A percentile compares a stretch with the other conserved stretches of the same genome.
These are phyloP conservation scores for Pelargonium cotyledonis DNA, from an alignment of 441 rosid species.

Conservation along the genomic window DNA sequence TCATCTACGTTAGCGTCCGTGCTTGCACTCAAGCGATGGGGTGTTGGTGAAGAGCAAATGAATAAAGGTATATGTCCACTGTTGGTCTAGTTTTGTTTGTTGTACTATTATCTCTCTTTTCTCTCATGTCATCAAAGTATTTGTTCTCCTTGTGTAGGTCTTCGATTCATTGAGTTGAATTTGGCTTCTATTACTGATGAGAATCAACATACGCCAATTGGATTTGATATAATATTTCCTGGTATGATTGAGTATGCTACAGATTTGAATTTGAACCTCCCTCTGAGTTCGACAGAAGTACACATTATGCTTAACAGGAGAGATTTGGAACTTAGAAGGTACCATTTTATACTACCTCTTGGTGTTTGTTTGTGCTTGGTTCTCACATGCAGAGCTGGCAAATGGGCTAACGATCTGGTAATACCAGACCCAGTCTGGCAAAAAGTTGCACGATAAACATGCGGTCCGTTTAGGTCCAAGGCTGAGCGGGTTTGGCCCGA, in stretches of 20 bases:
- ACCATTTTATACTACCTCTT: background rate
- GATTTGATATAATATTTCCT: slow-evolving; percentile 18
- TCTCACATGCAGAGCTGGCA: no score
- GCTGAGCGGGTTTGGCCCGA: no score
- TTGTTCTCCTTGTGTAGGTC: background rate
- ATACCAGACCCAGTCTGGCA: no score
- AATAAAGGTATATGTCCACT: background rate
- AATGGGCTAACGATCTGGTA: no score
- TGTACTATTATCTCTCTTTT: background rate
- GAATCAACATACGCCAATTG: slow-evolving; percentile 8
- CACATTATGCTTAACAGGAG: background rate
- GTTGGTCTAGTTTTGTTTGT: background rate
- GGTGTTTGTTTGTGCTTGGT: background rate
- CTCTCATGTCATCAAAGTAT: background rate
- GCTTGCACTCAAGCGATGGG: slow-evolving; percentile 1
- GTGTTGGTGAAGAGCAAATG: background rate
- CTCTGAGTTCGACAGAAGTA: background rate
- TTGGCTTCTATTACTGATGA: background rate
- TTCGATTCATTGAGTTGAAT: background rate
- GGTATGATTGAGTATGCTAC: slow-evolving; percentile 13
- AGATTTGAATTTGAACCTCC: slow-evolving; percentile 1
- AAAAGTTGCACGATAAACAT: no score
- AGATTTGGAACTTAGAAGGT: slow-evolving; percentile 2
- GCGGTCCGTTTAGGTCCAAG: no score
- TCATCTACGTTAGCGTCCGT: background rate